Evolutionary conservation across 2,329 filamentous ascomycete genomes (phyloP), one percentile per base, ranked within the genome.

Genomic region (Alternaria burnsii): DNA sequence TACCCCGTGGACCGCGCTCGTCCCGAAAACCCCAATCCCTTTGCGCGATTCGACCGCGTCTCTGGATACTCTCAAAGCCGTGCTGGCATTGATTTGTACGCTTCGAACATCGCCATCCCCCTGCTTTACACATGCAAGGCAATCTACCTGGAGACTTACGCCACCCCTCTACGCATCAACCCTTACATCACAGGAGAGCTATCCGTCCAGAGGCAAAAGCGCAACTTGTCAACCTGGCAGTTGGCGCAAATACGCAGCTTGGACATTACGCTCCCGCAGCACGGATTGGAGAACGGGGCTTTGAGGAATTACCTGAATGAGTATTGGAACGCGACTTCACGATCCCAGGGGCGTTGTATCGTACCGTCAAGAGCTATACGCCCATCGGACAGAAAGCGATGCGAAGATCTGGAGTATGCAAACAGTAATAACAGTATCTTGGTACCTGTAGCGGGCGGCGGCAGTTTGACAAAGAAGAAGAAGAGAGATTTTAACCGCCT

Each of bases 101-200:
- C 38, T 3, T 48, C 46, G 5, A 63, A 69, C 28, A 58, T 61
- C 2, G 63, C 68, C 7, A n/a, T 56, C 11, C 55, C 59, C 4
- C 52, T 71, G 1, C 62, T 72, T 1, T 28, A 40, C 4, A 65
- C 70, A 8, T 74, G 69, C 50, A 63, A 61, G 12, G 68, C 65
- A 5, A 50, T 71, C 0, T 72, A 72, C 41, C 36, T 69, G 2
- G 71, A 74, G 24, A 68, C 71, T 2, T 72, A 62, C 20, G 22
- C 43, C 0, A 54, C 66, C 1, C 66, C 71, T 3, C 26, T 68
- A 11, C 47, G 42, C 1, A 52, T 71, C 0, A 71, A 71, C 20
- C 34, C 63, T n/a, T 52, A 50, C 14, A 18, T 43, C 22, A 36
- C 55, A 12, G 46, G 11, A 1, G 36, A 5, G 6, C 50, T 36